These are phyloP conservation scores for Blumeria graminis DNA, from an alignment of 2,329 filamentous ascomycete genomes.

Conservation along the genomic window DNA sequence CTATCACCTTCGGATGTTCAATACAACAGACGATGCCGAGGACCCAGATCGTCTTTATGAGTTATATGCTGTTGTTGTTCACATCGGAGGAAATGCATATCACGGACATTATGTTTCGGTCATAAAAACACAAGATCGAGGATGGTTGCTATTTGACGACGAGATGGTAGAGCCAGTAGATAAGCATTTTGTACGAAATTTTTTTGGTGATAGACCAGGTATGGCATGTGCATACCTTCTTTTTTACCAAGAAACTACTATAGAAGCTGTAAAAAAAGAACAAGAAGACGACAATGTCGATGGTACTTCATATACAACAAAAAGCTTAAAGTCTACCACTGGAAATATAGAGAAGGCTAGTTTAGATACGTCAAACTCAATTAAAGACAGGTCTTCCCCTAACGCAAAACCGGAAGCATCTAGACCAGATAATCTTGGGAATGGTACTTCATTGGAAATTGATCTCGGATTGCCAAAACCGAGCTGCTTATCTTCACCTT, in stretches of 20 bases:
- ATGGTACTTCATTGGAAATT: neutral
- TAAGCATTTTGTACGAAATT: slow-evolving; percentile 86
- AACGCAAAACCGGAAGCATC: neutral
- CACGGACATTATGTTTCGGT: slow-evolving; percentile 96
- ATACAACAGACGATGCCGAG: slow-evolving; percentile 85
- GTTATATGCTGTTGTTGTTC: slow-evolving; percentile 87
- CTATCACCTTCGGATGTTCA: slow-evolving; percentile 88
- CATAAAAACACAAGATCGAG: slow-evolving; percentile 87
- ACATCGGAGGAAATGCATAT: slow-evolving; percentile 89
- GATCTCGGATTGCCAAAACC: neutral
- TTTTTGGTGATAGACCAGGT: slow-evolving; percentile 81
- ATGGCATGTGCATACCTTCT: slow-evolving; percentile 89
- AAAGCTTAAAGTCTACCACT: slow-evolving; percentile 11
- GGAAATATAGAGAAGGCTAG: slow-evolving; percentile 27
- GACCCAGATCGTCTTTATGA: slow-evolving; percentile 89
- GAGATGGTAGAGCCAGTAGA: slow-evolving; percentile 97
- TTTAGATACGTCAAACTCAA: slow-evolving; percentile 24
- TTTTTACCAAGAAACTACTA: slow-evolving; percentile 82
- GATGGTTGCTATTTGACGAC: slow-evolving; percentile 92
- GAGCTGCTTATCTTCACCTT: slow-evolving; percentile 3
- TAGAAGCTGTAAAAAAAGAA: slow-evolving; percentile 45
- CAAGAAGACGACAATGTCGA: slow-evolving; percentile 53
- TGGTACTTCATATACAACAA: slow-evolving; percentile 26
- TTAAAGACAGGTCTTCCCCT: slow-evolving; percentile 11
- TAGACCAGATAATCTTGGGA: neutral